Evolutionary conservation across 2,329 filamentous ascomycete species (phyloP).

Genomic region (Colletotrichum sublineola): DNA sequence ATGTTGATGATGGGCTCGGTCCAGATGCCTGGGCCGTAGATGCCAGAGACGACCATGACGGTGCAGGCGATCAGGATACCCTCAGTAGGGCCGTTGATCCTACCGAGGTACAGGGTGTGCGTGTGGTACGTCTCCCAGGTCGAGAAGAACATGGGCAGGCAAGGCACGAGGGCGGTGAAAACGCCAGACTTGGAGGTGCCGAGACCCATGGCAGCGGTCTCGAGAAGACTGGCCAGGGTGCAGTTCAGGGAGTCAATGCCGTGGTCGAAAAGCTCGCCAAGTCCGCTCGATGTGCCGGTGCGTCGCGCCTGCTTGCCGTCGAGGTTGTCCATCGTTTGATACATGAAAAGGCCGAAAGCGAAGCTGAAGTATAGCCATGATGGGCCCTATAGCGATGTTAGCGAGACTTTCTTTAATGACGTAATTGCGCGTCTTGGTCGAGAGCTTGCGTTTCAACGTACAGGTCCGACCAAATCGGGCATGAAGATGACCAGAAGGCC

Average conservation of each 20-base stretch:
- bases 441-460: slow-evolving; percentile 59
- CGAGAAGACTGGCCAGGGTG: slow-evolving; percentile 89
- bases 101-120: slow-evolving; percentile 94
- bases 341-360: slow-evolving; percentile 96
- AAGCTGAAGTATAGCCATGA: slow-evolving; percentile 97
- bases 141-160: slow-evolving; percentile 98
- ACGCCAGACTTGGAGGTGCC: slow-evolving; percentile 87
- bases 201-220: slow-evolving; percentile 93
- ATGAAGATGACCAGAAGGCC: slow-evolving; percentile 80
- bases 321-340: slow-evolving; percentile 99
- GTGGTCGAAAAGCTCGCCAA: slow-evolving; percentile 98
- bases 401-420: slow-evolving; percentile 30
- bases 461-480: slow-evolving; percentile 90
- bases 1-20: slow-evolving; percentile 78
- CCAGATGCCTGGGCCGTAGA: slow-evolving; percentile 91
- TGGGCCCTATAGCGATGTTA: slow-evolving; percentile 70
- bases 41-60: slow-evolving; percentile 89
- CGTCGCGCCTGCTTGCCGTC: slow-evolving; percentile 97
- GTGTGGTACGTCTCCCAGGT: slow-evolving; percentile 99
- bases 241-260: slow-evolving; percentile 99
- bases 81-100: slow-evolving; percentile 97
- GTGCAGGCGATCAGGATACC: slow-evolving; percentile 88
- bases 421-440: slow-evolving; percentile 34
- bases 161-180: slow-evolving; percentile 91
- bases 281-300: slow-evolving; percentile 92